Conservation (phyloP, 352 stramenopile genomes). For the Peronosclerospora sorghi region DNA sequence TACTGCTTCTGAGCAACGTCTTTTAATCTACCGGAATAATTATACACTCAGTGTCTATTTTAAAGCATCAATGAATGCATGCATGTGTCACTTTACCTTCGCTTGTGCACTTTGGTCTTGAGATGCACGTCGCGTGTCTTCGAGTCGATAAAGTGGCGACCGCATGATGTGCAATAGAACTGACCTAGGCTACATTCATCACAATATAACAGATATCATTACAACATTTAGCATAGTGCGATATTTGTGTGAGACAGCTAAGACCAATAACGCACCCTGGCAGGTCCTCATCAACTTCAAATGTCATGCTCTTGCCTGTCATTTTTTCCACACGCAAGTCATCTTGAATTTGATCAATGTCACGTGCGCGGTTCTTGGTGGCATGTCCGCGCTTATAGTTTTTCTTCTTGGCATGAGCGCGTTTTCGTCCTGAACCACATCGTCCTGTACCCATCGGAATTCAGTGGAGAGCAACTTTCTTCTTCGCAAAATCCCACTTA, state of each 20-base stretch:
- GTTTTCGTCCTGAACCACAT: slow-evolving; percentile 43
- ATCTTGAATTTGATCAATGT: slow-evolving; percentile 86
- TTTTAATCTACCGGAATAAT: slow-evolving; percentile 40
- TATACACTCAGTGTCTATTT: no score
- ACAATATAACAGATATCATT: background rate
- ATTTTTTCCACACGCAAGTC: slow-evolving; percentile 55
- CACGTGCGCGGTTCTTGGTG: slow-evolving; percentile 68
- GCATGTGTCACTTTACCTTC: slow-evolving; percentile 25
- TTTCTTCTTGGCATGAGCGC: slow-evolving; percentile 77
- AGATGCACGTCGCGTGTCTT: slow-evolving; percentile 72
- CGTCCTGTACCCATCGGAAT: slow-evolving; percentile 25
- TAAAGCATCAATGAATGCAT: background rate
- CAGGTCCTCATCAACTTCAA: slow-evolving; percentile 78
- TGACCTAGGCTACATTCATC: slow-evolving; percentile 47
- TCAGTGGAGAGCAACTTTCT: slow-evolving; percentile 8
- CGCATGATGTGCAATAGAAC: slow-evolving; percentile 83
- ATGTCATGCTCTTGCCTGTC: slow-evolving; percentile 45
- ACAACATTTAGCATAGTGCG: no score
- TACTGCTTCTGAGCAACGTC: slow-evolving; percentile 86
- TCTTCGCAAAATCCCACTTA: no score
- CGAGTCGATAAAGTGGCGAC: slow-evolving; percentile 75
- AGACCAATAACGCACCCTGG: slow-evolving; percentile 34
- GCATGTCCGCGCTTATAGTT: slow-evolving; percentile 77
- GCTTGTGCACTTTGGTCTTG: slow-evolving; percentile 81
- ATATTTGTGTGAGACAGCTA: background rate